Evolutionary conservation across 495 filamentous ascomycete species (phyloP).

Genomic region (Diplogelasinospora grovesii): DNA sequence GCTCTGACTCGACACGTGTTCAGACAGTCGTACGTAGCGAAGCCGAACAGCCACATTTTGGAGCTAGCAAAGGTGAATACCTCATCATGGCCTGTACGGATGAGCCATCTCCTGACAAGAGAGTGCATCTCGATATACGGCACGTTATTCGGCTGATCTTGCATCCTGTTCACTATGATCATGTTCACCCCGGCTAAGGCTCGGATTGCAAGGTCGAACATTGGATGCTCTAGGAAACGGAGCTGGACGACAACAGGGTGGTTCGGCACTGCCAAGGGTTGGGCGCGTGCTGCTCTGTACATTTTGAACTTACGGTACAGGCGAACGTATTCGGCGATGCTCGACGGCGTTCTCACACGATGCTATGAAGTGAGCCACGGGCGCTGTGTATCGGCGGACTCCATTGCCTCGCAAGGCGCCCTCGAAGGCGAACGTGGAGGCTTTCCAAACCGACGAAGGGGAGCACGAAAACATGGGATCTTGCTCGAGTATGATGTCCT

Average conservation of each 20-base stretch:
- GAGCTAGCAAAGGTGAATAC: not conserved
- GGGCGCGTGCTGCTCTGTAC: not conserved
- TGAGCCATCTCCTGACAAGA: not conserved
- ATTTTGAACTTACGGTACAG: not conserved
- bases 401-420: not conserved
- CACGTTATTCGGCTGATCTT: not conserved
- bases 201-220: not conserved
- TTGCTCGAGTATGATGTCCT: not conserved
- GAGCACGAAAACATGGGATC: not conserved
- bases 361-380: not conserved
- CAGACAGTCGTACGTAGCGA: not conserved
- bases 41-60: constrained; percentile 1
- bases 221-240: not conserved
- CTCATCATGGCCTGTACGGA: not conserved
- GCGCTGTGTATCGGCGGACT: not conserved
- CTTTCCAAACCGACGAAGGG: constrained; percentile 1
- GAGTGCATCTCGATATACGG: constrained; percentile 2
- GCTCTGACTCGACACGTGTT: not conserved
- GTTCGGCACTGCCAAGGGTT: not conserved
- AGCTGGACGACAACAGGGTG: not conserved
- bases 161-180: not conserved
- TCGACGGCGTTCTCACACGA: constrained; percentile 1
- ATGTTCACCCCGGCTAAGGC: not conserved
- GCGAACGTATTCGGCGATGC: not conserved
- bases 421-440: not conserved